Conservation (phyloP, 495 filamentous ascomycete genomes). For the Penicillium riverlandense region DNA sequence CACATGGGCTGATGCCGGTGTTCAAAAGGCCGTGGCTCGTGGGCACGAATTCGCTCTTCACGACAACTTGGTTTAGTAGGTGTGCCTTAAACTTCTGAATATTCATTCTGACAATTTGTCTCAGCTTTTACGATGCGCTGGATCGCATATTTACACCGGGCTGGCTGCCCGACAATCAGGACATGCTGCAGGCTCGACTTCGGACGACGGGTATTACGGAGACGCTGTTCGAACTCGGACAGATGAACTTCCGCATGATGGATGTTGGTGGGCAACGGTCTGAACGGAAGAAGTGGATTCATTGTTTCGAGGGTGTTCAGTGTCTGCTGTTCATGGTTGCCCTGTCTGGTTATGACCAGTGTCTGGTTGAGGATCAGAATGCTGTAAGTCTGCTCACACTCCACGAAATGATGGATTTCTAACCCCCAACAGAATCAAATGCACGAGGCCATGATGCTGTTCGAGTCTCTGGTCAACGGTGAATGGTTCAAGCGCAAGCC, state of each 20-base stretch:
- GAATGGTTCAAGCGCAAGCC: conserved; percentile 96
- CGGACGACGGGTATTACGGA: conserved; percentile 97
- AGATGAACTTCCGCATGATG: conserved; percentile 97
- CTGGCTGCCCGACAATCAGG: conserved; percentile 94
- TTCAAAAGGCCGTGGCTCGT: conserved; percentile 77
- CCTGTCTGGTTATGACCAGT: conserved; percentile 95
- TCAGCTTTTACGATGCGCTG: conserved; percentile 83
- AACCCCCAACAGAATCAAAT: conserved; percentile 77
- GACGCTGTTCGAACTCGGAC: conserved; percentile 88
- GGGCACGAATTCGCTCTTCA: conserved; percentile 96
- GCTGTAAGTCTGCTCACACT: conserved; percentile 53
- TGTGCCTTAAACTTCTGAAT: conserved; percentile 3
- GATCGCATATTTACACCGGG: conserved; percentile 81
- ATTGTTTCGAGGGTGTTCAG: conserved; percentile 97
- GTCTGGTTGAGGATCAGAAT: conserved; percentile 93
- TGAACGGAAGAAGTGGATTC: conserved; percentile 99
- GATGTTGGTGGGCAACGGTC: conserved; percentile 96
- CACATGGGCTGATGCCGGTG: conserved; percentile 77
- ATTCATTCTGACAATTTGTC: conserved; percentile 1
- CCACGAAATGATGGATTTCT: background rate
- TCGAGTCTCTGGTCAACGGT: conserved; percentile 94
- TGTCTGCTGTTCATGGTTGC: conserved; percentile 91
- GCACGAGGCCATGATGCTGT: conserved; percentile 97
- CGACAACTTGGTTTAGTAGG: conserved; percentile 92
- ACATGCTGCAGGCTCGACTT: conserved; percentile 86